phyloP scores from a whole-genome alignment of 768 basidiomycete species.

The Lactarius trivialis region DNA sequence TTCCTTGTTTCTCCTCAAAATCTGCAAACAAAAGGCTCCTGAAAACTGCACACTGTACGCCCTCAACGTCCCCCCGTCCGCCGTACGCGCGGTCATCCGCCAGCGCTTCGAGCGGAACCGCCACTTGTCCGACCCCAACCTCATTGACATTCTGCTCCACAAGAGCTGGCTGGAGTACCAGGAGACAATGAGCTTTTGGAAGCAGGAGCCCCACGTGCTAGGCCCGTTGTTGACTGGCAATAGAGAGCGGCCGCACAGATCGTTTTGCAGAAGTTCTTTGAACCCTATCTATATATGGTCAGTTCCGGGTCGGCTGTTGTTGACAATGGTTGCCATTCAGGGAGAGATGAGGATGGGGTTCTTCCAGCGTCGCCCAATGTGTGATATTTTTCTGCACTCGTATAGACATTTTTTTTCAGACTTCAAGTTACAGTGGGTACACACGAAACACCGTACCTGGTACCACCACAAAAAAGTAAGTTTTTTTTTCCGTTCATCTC shows the following conservation, averaged over 20 bases:
- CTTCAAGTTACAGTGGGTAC: constrained; percentile 5
- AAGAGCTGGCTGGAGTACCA: constrained; percentile 87
- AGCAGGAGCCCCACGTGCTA: constrained; percentile 74
- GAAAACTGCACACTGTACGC: constrained; percentile 81
- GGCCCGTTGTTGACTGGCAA: constrained; percentile 54
- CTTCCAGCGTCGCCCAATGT: constrained; percentile 39
- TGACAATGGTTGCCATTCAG: constrained; percentile 33
- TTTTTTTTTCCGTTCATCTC: too few species aligned
- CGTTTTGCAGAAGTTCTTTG: constrained; percentile 79
- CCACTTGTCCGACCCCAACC: constrained; percentile 70
- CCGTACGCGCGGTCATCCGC: constrained; percentile 76
- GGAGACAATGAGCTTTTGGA: constrained; percentile 94
- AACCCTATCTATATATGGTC: constrained; percentile 26
- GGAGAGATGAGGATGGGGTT: constrained; percentile 68
- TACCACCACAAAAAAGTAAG: too few species aligned
- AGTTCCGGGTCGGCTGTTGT: not conserved
- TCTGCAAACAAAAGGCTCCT: constrained; percentile 62
- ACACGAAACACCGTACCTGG: too few species aligned
- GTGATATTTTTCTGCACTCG: constrained; percentile 15
- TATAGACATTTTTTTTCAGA: constrained; percentile 18
- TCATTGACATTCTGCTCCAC: constrained; percentile 79
- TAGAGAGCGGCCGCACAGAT: constrained; percentile 40
- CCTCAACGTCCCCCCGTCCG: constrained; percentile 68
- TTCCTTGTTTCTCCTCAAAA: not conserved
- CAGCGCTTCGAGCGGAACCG: constrained; percentile 83